Evolutionary conservation across 2,329 filamentous ascomycete genomes (phyloP).

Genomic region (Pyricularia pennisetigena): DNA sequence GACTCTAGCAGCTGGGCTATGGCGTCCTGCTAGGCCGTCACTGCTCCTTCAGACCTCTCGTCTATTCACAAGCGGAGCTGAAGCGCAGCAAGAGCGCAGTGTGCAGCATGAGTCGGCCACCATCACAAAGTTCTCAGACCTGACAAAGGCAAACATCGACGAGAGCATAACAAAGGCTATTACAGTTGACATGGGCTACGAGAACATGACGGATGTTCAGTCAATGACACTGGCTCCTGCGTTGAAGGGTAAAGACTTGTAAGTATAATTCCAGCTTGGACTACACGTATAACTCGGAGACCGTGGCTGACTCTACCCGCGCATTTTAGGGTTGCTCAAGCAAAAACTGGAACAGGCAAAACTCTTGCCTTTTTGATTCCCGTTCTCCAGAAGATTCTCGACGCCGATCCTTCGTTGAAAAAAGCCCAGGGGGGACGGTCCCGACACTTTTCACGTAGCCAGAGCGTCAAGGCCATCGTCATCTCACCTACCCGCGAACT

Average conservation of each 20-base stretch:
- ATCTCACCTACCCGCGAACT: constrained; percentile 75
- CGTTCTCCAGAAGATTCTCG: constrained; percentile 68
- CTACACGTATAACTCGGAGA: constrained; percentile 11
- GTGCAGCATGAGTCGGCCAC: not conserved
- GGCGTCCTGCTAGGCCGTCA: not conserved
- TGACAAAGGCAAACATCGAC: constrained; percentile 44
- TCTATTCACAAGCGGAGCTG: not conserved
- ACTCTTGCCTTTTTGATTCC: constrained; percentile 89
- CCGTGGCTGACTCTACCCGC: not conserved
- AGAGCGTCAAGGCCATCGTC: constrained; percentile 57
- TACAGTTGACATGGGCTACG: constrained; percentile 62
- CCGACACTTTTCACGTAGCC: not conserved
- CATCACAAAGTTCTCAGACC: constrained; percentile 29
- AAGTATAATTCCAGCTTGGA: constrained; percentile 24
- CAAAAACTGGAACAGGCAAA: constrained; percentile 95
- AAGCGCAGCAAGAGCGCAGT: not conserved
- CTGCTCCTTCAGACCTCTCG: not conserved
- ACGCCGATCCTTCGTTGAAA: constrained; percentile 51
- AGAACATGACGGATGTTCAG: constrained; percentile 90
- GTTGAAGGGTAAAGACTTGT: constrained; percentile 75
- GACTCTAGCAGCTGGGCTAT: not conserved
- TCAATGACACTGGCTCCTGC: constrained; percentile 71
- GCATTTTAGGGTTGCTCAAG: constrained; percentile 66
- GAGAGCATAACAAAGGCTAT: constrained; percentile 57
- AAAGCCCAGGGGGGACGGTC: constrained; percentile 20